A percentile compares a stretch with the other conserved stretches of the same genome.
Conservation (phyloP, 805 yeast genomes). For the Candida chauliodis region DNA sequence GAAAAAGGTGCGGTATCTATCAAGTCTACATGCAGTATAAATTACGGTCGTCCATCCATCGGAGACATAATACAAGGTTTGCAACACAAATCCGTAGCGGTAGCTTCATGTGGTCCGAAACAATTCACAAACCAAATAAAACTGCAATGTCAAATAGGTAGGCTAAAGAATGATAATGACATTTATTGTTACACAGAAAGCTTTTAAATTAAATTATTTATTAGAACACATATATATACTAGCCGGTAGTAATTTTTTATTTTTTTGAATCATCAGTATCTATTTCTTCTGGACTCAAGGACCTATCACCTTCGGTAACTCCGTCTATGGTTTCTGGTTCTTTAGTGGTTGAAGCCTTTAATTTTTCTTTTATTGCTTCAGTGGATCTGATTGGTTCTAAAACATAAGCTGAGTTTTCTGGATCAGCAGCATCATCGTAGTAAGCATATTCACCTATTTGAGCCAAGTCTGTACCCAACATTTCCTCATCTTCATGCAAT, state of each 20-base stretch:
- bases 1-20: constrained; percentile 2
- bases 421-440: constrained; percentile 56
- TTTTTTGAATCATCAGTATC: constrained; percentile 15
- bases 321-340: constrained; percentile 13
- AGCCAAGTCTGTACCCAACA: constrained; percentile 80
- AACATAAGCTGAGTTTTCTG: constrained; percentile 47
- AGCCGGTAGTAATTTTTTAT: constrained; percentile 1
- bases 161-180: constrained; percentile 33
- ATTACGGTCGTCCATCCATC: constrained; percentile 6
- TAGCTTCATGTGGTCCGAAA: constrained; percentile 40
- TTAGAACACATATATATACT: too few relatives aligned
- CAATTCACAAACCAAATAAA: constrained; percentile 28
- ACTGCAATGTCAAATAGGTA: constrained; percentile 24
- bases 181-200: constrained; percentile 41
- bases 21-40: constrained; percentile 3
- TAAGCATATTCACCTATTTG: constrained; percentile 90
- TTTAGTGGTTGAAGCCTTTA: constrained; percentile 22
- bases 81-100: constrained; percentile 28
- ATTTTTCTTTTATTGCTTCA: constrained; percentile 32
- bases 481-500: constrained; percentile 82
- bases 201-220: constrained; percentile 16
- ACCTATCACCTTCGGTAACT: constrained; percentile 15
- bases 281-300: constrained; percentile 18
- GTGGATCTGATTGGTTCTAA: constrained; percentile 77
- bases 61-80: neutral